Percentiles rank a stretch among this genome's conserved stretches.
These are phyloP conservation scores for Planoprotostelium fungivorum DNA, from an alignment of 78 protist genomes.

Conservation along the genomic window DNA sequence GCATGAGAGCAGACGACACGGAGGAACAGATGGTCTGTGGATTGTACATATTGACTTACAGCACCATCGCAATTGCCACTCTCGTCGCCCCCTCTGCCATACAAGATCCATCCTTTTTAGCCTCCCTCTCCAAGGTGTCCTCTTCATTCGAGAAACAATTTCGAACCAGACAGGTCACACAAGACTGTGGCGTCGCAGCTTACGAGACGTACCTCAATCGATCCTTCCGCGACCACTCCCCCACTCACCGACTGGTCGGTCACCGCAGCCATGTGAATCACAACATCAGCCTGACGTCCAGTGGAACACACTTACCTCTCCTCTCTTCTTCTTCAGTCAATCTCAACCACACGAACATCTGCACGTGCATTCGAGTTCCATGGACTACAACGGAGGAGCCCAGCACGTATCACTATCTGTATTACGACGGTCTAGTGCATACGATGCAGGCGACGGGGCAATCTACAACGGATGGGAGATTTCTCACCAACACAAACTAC, in stretches of 20 bases:
- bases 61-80: not conserved
- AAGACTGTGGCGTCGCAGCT: not conserved
- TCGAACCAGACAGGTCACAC: not conserved
- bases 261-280: not conserved
- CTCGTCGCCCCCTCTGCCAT: not conserved
- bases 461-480: not conserved
- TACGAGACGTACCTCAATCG: not conserved
- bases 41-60: not conserved
- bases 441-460: not conserved
- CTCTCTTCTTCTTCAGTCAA: too few relatives aligned
- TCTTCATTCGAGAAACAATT: not conserved
- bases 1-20: not conserved
- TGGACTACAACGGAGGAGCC: not conserved
- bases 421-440: not conserved
- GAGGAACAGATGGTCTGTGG: not conserved
- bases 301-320: not conserved
- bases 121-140: not conserved
- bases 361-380: not conserved
- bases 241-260: not conserved
- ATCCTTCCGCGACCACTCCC: not conserved
- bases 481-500: not conserved
- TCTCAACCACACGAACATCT: not conserved
- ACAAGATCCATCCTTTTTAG: not conserved
- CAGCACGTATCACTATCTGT: not conserved
- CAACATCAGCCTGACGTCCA: not conserved